phyloP scores from a whole-genome alignment of 2,329 filamentous ascomycete genomes.

The Aspergillus cejpii region DNA sequence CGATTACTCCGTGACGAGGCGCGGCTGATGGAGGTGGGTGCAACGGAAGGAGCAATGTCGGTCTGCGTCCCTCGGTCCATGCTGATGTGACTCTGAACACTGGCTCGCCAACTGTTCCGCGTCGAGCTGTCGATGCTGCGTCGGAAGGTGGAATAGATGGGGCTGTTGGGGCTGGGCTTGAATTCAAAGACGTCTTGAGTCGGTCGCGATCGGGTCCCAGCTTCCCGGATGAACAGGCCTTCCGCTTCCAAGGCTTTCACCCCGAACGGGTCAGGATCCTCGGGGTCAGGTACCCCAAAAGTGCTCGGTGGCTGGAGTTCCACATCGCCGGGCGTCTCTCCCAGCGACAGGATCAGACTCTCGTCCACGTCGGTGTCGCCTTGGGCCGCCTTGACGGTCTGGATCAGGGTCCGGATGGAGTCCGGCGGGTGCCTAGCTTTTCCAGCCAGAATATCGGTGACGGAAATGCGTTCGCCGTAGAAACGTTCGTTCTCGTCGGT shows the following conservation, averaged over 20 bases:
- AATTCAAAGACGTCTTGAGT: conserved; percentile 77
- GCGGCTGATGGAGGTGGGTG: conserved; percentile 30
- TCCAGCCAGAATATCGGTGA: conserved; percentile 57
- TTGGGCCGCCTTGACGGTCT: conserved; percentile 83
- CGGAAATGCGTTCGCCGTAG: conserved; percentile 61
- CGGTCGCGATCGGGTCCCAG: conserved; percentile 68
- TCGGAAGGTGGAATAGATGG: conserved; percentile 54
- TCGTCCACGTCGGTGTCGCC: conserved; percentile 70
- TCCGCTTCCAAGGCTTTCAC: conserved; percentile 77
- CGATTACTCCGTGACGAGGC: conserved; percentile 30
- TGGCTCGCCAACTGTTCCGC: conserved; percentile 59
- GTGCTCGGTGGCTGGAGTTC: conserved; percentile 45
- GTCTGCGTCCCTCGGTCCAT: conserved; percentile 63
- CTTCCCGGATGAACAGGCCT: conserved; percentile 82
- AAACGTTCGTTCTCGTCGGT: conserved; percentile 84
- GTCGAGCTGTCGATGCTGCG: conserved; percentile 62
- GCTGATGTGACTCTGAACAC: conserved; percentile 57
- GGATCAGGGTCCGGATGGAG: conserved; percentile 58
- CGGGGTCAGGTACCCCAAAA: conserved; percentile 71
- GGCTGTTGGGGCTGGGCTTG: conserved; percentile 67
- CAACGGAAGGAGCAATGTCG: conserved; percentile 43
- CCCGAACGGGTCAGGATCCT: conserved; percentile 88
- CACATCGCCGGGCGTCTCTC: conserved; percentile 70
- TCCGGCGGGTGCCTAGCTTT: conserved; percentile 53
- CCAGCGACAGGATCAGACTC: conserved; percentile 56